A percentile compares a stretch with the other conserved stretches of the same genome.
phyloP scores from a whole-genome alignment of 2,329 filamentous ascomycete genomes.

The Trichoderma sp. region DNA sequence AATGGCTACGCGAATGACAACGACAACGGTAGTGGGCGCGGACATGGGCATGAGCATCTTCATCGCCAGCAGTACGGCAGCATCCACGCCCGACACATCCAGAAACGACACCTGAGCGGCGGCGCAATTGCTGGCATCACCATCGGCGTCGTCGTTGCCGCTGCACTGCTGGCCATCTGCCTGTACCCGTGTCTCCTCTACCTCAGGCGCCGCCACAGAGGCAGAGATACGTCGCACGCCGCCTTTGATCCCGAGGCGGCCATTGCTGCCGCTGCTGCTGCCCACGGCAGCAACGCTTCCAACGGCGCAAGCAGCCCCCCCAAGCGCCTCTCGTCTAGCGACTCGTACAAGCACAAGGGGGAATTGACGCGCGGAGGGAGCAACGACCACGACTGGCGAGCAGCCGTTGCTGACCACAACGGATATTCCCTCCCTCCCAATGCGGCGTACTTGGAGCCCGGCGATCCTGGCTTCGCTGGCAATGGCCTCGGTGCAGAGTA shows the following conservation, averaged over 20 bases:
- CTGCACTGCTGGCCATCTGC: constrained; percentile 43
- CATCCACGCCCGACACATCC: neutral
- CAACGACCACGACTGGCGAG: constrained; percentile 37
- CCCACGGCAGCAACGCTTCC: constrained; percentile 27
- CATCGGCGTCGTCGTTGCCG: constrained; percentile 43
- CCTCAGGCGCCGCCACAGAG: constrained; percentile 38
- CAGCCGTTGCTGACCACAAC: neutral
- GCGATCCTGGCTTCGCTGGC: constrained; percentile 7
- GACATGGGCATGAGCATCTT: neutral
- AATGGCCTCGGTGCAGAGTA: constrained; percentile 10
- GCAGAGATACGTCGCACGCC: constrained; percentile 31
- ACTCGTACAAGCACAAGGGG: constrained; percentile 42
- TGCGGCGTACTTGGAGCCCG: constrained; percentile 9
- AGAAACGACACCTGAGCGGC: constrained; percentile 39
- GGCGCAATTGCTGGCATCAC: constrained; percentile 46
- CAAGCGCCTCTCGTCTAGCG: constrained; percentile 44
- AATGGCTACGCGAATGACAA: neutral
- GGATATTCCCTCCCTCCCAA: constrained; percentile 3
- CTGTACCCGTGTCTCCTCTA: constrained; percentile 47
- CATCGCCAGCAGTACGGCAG: neutral
- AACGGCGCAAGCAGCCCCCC: constrained; percentile 32
- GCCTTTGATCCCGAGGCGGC: constrained; percentile 40
- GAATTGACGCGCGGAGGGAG: constrained; percentile 38
- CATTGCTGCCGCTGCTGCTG: constrained; percentile 29
- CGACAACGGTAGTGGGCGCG: too few relatives aligned